Conservation (phyloP, 306 rosid genomes). For the Cicer cuneatum region DNA sequence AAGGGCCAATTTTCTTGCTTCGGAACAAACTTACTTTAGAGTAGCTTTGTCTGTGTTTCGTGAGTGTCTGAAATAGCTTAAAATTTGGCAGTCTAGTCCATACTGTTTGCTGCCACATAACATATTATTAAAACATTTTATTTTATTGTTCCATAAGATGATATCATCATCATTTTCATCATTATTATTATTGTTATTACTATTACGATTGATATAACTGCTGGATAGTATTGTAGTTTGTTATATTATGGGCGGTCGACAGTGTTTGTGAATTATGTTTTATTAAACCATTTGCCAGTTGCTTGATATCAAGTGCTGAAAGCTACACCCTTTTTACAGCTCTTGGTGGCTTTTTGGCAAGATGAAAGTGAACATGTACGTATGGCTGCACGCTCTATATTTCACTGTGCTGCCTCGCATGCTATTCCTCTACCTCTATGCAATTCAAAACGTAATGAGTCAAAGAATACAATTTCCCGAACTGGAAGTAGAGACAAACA, state of each 20-base stretch:
- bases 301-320: conserved; percentile 40
- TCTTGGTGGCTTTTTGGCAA: conserved; percentile 99
- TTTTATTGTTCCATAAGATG: conserved; percentile 29
- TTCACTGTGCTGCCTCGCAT: conserved; percentile 95
- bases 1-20: neutral
- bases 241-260: conserved; percentile 28
- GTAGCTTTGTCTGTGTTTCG: conserved; percentile 27
- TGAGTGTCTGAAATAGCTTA: conserved; percentile 31
- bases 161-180: neutral
- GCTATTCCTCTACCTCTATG: conserved; percentile 76
- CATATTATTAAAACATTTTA: conserved; percentile 25
- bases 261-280: conserved; percentile 13
- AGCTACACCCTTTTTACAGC: conserved; percentile 58
- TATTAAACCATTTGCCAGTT: conserved; percentile 23
- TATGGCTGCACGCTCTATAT: conserved; percentile 97
- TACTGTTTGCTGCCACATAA: conserved; percentile 26
- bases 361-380: conserved; percentile 92
- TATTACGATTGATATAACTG: conserved; percentile 30
- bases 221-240: conserved; percentile 34
- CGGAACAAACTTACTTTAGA: neutral
- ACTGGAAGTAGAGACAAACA: conserved; percentile 51
- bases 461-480: conserved; percentile 42
- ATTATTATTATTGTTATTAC: neutral
- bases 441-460: conserved; percentile 56
- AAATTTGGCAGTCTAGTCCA: conserved; percentile 36